phyloP scores from a whole-genome alignment of 805 yeast genomes.

The Kodamaea leandrae region DNA sequence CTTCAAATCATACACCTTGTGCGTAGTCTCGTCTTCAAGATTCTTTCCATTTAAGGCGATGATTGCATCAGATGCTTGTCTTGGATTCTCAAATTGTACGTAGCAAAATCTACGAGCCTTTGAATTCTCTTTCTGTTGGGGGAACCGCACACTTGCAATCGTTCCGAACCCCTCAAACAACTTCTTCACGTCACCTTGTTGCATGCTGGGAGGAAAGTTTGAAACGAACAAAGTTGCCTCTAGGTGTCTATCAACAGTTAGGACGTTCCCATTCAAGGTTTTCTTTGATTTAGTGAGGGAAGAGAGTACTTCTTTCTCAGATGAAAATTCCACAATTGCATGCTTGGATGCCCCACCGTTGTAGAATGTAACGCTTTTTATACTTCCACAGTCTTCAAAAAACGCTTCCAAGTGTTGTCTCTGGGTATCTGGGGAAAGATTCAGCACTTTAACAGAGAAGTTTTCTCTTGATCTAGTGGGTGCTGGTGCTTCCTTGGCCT shows the following conservation, averaged over 20 bases:
- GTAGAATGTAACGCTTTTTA: constrained; percentile 34
- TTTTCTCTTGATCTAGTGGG: constrained; percentile 55
- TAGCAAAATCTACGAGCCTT: constrained; percentile 70
- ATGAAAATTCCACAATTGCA: constrained; percentile 60
- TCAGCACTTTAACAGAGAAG: constrained; percentile 51
- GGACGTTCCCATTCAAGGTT: constrained; percentile 37
- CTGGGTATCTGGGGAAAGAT: constrained; percentile 41
- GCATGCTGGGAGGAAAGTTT: constrained; percentile 62
- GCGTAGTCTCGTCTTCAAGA: constrained; percentile 26
- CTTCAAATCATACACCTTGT: constrained; percentile 36
- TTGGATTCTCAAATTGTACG: constrained; percentile 49
- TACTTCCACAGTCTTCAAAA: constrained; percentile 62
- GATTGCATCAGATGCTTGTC: constrained; percentile 47
- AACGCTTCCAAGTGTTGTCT: constrained; percentile 40
- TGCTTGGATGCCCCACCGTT: constrained; percentile 1
- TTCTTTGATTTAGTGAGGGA: constrained; percentile 63
- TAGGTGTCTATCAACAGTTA: constrained; percentile 45
- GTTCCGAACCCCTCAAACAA: constrained; percentile 42
- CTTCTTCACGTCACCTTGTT: constrained; percentile 34
- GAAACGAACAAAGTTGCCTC: constrained; percentile 67
- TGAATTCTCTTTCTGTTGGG: constrained; percentile 51
- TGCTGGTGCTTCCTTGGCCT: not conserved
- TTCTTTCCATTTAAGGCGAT: constrained; percentile 36
- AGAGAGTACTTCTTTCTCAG: constrained; percentile 46
- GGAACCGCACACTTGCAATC: constrained; percentile 56